A percentile compares a stretch with the other conserved stretches of the same genome.
phyloP scores from a whole-genome alignment of 2,329 filamentous ascomycete species.

The Penicillium griseofulvum region DNA sequence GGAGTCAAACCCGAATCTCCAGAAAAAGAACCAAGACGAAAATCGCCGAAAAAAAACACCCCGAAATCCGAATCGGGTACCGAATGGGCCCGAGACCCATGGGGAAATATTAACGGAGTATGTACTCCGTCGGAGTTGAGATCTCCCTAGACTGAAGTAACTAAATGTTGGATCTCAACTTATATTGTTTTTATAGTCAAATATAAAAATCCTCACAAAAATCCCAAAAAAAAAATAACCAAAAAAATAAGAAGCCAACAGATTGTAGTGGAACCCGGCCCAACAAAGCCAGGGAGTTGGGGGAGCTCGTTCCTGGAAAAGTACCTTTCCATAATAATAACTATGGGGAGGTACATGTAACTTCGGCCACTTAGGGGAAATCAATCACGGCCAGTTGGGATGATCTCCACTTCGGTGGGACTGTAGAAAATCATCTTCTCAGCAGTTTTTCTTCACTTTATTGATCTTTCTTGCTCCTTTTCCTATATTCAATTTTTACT shows the following conservation, averaged over 20 bases:
- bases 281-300: constrained; percentile 29
- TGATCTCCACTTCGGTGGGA: constrained; percentile 20
- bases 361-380: not conserved
- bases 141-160: not conserved
- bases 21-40: not conserved
- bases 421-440: constrained; percentile 17
- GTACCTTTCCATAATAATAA: constrained; percentile 15
- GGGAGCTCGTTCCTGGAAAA: constrained; percentile 13
- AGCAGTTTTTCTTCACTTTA: constrained; percentile 14
- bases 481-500: not conserved
- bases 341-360: constrained; percentile 11
- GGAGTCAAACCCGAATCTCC: not conserved
- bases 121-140: not conserved
- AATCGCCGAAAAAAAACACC: not conserved
- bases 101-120: not conserved
- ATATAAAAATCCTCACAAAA: too few species aligned
- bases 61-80: not conserved
- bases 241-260: constrained; percentile 4
- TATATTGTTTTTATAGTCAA: not conserved
- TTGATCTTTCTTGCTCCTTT: not conserved
- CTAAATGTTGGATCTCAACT: not conserved
- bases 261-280: constrained; percentile 22
- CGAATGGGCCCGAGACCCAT: not conserved
- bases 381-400: constrained; percentile 9
- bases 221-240: not conserved